A percentile compares a stretch with the other conserved stretches of the same genome.
phyloP scores from a whole-genome alignment of 2,329 filamentous ascomycete genomes.

The Colletotrichum sp. region DNA sequence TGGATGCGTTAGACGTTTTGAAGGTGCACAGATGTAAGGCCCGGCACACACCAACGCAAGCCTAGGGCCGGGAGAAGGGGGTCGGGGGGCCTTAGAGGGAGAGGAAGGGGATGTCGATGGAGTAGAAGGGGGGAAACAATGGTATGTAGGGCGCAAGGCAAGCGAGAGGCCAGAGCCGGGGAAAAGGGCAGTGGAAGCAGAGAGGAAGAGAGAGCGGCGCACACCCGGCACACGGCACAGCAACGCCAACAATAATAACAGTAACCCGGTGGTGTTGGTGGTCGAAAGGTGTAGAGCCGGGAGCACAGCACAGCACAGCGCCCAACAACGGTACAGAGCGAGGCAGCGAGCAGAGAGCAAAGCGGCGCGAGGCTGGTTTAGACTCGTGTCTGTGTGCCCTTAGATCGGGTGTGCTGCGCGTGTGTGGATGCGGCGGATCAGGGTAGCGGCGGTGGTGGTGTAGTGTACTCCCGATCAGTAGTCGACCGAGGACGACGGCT shows the following conservation, averaged over 20 bases:
- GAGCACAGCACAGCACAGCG: background rate
- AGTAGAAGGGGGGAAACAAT: background rate
- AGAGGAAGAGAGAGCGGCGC: background rate
- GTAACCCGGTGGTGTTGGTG: background rate
- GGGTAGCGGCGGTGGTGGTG: background rate
- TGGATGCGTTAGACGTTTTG: constrained; percentile 22
- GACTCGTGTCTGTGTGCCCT: constrained; percentile 5
- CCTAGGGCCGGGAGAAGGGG: background rate
- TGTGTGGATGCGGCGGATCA: constrained; percentile 8
- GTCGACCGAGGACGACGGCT: background rate
- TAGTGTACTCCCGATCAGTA: background rate
- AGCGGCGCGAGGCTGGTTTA: background rate
- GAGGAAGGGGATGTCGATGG: background rate
- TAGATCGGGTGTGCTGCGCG: background rate
- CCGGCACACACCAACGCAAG: constrained; percentile 8
- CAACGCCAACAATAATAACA: background rate
- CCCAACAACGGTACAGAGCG: background rate
- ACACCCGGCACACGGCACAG: background rate
- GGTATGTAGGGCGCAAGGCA: constrained; percentile 3
- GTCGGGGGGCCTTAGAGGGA: background rate
- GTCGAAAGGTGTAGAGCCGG: background rate
- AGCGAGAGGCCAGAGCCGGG: background rate
- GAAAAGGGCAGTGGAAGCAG: background rate
- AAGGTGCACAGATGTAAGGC: constrained; percentile 21
- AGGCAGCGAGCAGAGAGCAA: background rate